Conservation (phyloP, 1,139 yeast genomes). For the Taphrina deformans region DNA sequence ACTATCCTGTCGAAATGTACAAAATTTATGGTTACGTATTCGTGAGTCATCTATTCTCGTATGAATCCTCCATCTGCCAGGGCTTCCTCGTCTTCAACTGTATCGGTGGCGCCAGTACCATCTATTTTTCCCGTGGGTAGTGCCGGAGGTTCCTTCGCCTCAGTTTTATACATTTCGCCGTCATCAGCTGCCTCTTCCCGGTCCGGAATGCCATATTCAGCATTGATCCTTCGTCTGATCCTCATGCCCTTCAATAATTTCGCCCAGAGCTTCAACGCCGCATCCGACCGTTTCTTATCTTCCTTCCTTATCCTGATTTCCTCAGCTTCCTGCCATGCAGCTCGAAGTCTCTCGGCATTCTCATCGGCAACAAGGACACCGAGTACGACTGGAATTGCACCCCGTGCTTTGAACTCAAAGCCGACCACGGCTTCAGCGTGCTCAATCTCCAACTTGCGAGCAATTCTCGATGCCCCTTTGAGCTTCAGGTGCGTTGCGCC, state of each 20-base stretch:
- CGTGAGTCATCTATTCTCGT: not conserved
- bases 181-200: not conserved
- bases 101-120: not conserved
- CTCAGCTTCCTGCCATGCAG: slow-evolving; percentile 59
- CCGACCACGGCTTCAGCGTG: slow-evolving; percentile 86
- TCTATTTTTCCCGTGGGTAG: not conserved
- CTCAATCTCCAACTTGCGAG: slow-evolving; percentile 66
- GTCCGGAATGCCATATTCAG: slow-evolving; percentile 33
- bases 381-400: slow-evolving; percentile 64
- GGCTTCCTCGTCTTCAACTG: not conserved
- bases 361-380: slow-evolving; percentile 76
- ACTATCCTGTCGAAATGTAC: not conserved
- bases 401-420: slow-evolving; percentile 60
- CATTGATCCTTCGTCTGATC: slow-evolving; percentile 57
- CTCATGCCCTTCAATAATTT: slow-evolving; percentile 67
- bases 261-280: slow-evolving; percentile 72
- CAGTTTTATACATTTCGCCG: not conserved
- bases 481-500: slow-evolving; percentile 62
- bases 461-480: slow-evolving; percentile 54
- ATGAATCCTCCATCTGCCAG: slow-evolving; percentile 6
- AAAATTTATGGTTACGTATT: not conserved
- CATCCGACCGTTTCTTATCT: slow-evolving; percentile 52
- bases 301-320: slow-evolving; percentile 54
- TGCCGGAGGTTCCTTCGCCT: not conserved
- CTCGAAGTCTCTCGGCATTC: slow-evolving; percentile 64